Evolutionary conservation across 1,284 basidiomycete genomes (phyloP), one percentile per base, ranked within the genome.

Genomic region (Marasmius fiardii): DNA sequence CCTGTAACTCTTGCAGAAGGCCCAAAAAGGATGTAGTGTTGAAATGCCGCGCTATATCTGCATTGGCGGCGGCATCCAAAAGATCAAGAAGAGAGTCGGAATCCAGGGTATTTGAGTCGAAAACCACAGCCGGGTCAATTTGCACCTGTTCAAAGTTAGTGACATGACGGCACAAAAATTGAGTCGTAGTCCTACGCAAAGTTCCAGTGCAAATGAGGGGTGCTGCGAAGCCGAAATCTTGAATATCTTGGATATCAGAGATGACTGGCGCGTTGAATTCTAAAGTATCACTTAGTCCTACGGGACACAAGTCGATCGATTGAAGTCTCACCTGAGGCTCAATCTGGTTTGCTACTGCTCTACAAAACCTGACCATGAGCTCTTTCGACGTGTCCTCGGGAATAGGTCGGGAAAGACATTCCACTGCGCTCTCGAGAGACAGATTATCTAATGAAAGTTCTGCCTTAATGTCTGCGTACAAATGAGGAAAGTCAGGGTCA

Each of bases 401-500:
- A 0, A 88, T 73, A 12, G 86, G 86, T 54, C 78, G 74, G 24
- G 74, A 75, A 18, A 81, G 73, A 47, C 77, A 68, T 33, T 76
- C 70, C 49, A 79, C 75, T 1, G 83, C 78, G 37, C 71, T 71
- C 55, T 85, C 81, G 12, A 90, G 65, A 64, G 81, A 78, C 55
- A 81, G 72, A 35, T 80, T 76, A 4, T 75, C 71, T 31, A 62
- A 58, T 37, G 67, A 8, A 20, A 43, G 43, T 20, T 26, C 35
- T 41, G 24, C 39, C 31, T 74, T 71, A 10, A 85, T 62, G 61
- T 83, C 76, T 12, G 85, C 77, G 61, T 85, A 82, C 16, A 90
- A 63, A 65, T 85, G 80, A 0, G 89, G 89, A 64, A 90, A 91
- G 14, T 83, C 80, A 2, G 81, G 80, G 37, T 82, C 70, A 58